phyloP scores from a whole-genome alignment of 2,329 filamentous ascomycete genomes.

The Phoma sp. region DNA sequence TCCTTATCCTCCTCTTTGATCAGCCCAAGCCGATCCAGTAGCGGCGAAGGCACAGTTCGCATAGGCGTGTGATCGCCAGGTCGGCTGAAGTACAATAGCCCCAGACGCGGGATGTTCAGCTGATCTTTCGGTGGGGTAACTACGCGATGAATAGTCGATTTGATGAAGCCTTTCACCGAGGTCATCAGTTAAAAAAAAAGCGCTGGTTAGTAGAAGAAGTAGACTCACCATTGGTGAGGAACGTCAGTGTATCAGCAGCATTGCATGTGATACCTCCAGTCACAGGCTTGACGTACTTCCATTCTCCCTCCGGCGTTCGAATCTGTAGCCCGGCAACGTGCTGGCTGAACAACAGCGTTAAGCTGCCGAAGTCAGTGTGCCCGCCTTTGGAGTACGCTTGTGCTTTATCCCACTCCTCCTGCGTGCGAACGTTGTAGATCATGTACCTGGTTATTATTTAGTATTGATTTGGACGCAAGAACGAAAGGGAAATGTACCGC shows the following conservation, averaged over 20 bases:
- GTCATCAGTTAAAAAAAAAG: neutral
- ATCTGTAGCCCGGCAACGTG: constrained; percentile 66
- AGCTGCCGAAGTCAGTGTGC: constrained; percentile 64
- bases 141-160: constrained; percentile 58
- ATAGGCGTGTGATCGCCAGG: constrained; percentile 38
- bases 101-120: constrained; percentile 51
- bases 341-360: constrained; percentile 65
- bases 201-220: constrained; percentile 3
- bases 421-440: constrained; percentile 28
- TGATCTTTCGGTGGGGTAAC: constrained; percentile 58
- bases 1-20: constrained; percentile 52
- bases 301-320: constrained; percentile 36
- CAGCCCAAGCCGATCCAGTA: constrained; percentile 44
- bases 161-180: constrained; percentile 55
- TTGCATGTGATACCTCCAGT: constrained; percentile 50
- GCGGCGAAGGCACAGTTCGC: constrained; percentile 43
- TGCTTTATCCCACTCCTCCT: constrained; percentile 43
- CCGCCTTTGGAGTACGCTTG: constrained; percentile 51
- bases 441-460: constrained; percentile 26
- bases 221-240: constrained; percentile 44
- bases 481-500: too few species aligned
- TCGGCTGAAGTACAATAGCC: constrained; percentile 30
- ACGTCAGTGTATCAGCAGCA: constrained; percentile 48
- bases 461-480: too few species aligned
- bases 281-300: constrained; percentile 51